Evolutionary conservation across 768 basidiomycete genomes (phyloP), one percentile per base, ranked within the genome.

Genomic region (Pholiota microspora): DNA sequence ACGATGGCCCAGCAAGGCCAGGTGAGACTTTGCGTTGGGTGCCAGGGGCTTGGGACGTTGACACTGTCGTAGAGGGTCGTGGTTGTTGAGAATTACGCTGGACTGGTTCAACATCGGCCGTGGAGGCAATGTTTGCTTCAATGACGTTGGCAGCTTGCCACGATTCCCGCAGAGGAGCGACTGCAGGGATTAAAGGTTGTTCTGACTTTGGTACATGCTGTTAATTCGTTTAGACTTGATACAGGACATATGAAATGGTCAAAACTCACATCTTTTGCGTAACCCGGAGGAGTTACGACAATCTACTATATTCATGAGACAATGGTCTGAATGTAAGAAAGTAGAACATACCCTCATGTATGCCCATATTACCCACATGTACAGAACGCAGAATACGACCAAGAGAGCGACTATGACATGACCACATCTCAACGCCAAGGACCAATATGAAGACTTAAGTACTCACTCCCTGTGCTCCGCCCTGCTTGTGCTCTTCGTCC

Each of bases 311-410:
- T 54, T n/a, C 51, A 53, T 51, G 51, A 42, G 36, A 27, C 31
- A 15, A 23, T 18, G 24, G 7, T 49, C 29, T 44, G 45, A 24
- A 35, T 21, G 47, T 36, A 27, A 24, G 15, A 52, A 13, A 24
- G 42, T 23, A n/a, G 28, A n/a, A 67, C 79, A 48, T 52, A 91
- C 92, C 79, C 81, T 83, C 18, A 79, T 52, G 70, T 95, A 96
- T 12, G 85, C 79, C 92, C 92, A 94, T 0, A 86, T 40, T 76
- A 84, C 78, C 80, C 92, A 81, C n/a, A 85, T 58, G 44, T 81
- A 81, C 18, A 95, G 63, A 4, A 89, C 54, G 32, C 70, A 72
- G 62, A 86, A 94, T 0, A 85, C 77, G 1, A 79, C 75, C 48
- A 94, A 65, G 54, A 89, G 77, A 2, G 74, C 84, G 56, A 90